A percentile compares a stretch with the other conserved stretches of the same genome.
Evolutionary conservation across 331 rosid genomes (phyloP).

Genomic region (Saraca asoca): DNA sequence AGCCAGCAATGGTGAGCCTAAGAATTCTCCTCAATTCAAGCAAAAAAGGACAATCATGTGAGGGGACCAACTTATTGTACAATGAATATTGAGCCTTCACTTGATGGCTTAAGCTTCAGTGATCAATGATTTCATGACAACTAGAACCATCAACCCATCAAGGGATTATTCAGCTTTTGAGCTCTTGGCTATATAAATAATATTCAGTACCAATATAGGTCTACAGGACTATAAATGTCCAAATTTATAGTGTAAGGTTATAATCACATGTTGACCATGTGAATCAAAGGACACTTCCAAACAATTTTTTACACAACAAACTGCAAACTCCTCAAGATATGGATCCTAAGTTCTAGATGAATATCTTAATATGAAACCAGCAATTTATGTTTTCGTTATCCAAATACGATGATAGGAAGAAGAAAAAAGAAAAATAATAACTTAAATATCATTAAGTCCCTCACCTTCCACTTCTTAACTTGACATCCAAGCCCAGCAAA

Average conservation of each 20-base stretch:
- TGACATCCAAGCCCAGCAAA: slow-evolving; percentile 78
- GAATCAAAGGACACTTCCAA: slow-evolving; percentile 4
- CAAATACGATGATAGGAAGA: slow-evolving; percentile 13
- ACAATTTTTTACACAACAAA: not conserved
- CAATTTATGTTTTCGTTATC: slow-evolving; percentile 13
- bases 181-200: no score
- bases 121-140: no score
- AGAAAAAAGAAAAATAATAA: slow-evolving; percentile 21
- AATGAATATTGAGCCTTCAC: no score
- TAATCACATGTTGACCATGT: slow-evolving; percentile 6
- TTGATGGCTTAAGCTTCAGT: no score
- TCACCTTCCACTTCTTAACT: slow-evolving; percentile 82
- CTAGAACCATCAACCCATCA: no score
- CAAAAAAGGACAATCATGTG: no score
- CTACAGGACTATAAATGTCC: not conserved
- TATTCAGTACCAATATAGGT: no score
- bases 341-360: not conserved
- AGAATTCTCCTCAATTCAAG: no score
- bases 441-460: slow-evolving; percentile 26
- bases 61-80: no score
- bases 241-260: slow-evolving; percentile 5
- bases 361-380: not conserved
- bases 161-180: no score
- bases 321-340: not conserved
- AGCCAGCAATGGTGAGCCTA: no score